These are phyloP conservation scores for Jaltomata sinuosa DNA, from an alignment of 257 asterid species.

Conservation along the genomic window DNA sequence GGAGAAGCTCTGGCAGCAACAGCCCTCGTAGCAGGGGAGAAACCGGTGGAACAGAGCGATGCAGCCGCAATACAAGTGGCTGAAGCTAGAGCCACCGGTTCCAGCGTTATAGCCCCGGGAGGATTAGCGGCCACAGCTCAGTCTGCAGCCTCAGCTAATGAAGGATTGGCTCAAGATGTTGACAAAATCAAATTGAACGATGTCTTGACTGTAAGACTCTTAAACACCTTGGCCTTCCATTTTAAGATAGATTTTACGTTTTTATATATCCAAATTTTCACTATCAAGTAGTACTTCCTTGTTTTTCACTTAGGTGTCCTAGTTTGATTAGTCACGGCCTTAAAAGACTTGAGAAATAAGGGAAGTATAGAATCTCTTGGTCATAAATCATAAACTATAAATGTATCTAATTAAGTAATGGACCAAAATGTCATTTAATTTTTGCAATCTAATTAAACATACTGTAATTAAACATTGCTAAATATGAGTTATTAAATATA, in stretches of 20 bases:
- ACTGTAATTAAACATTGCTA: too few relatives aligned
- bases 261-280: too few relatives aligned
- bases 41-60: conserved; percentile 52
- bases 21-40: conserved; percentile 32
- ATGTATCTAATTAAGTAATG: too few relatives aligned
- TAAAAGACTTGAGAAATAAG: too few relatives aligned
- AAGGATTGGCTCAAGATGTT: conserved; percentile 20
- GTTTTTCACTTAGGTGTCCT: too few relatives aligned
- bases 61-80: conserved; percentile 84
- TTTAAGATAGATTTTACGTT: not conserved
- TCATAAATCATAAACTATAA: too few relatives aligned
- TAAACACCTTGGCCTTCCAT: not conserved
- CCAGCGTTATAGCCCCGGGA: conserved; percentile 23
- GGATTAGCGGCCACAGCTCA: conserved; percentile 66
- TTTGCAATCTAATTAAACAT: too few relatives aligned
- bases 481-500: too few relatives aligned
- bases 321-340: too few relatives aligned
- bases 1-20: conserved; percentile 73
- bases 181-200: conserved; percentile 48
- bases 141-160: conserved; percentile 60
- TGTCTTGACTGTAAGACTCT: conserved; percentile 33
- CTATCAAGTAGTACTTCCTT: too few relatives aligned
- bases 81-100: conserved; percentile 59
- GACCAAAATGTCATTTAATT: too few relatives aligned
- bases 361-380: too few relatives aligned